A percentile compares a stretch with the other conserved stretches of the same genome.
Conservation (phyloP, 768 basidiomycete species). For the Lactarius indigo region DNA sequence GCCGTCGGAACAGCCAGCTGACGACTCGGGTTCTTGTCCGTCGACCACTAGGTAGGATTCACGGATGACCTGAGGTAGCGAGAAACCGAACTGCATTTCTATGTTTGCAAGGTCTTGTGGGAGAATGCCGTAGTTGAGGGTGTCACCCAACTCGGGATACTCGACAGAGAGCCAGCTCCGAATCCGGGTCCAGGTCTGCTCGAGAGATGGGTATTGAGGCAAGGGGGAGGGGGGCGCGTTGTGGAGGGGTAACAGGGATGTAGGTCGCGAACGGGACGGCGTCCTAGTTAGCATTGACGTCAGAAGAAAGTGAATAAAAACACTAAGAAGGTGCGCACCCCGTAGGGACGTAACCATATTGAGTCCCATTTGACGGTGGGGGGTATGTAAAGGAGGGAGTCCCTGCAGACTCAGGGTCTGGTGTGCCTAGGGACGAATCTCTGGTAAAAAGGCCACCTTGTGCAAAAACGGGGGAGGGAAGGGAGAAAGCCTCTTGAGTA, state of each 20-base stretch:
- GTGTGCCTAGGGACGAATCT: constrained; percentile 44
- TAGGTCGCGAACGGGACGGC: constrained; percentile 44
- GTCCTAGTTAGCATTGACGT: constrained; percentile 30
- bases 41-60: constrained; percentile 88
- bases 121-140: constrained; percentile 87
- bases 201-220: constrained; percentile 69
- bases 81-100: constrained; percentile 80
- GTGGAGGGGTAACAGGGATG: constrained; percentile 67
- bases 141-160: constrained; percentile 94
- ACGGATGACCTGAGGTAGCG: constrained; percentile 80
- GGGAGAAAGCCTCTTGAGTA: constrained; percentile 85
- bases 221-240: constrained; percentile 43
- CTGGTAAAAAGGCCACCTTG: constrained; percentile 61
- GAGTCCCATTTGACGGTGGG: constrained; percentile 49
- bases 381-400: constrained; percentile 73
- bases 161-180: constrained; percentile 77
- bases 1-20: constrained; percentile 85
- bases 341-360: constrained; percentile 60
- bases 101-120: constrained; percentile 75
- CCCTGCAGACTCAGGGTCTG: constrained; percentile 45
- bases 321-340: constrained; percentile 37
- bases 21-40: constrained; percentile 90
- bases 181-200: constrained; percentile 80
- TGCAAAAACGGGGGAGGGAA: constrained; percentile 63
- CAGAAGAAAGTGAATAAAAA: constrained; percentile 10